Percentiles rank a stretch among this genome's conserved stretches.
These are phyloP conservation scores for Pseudogymnoascus sp. DNA, from an alignment of 2,329 filamentous ascomycete genomes.

Conservation along the genomic window DNA sequence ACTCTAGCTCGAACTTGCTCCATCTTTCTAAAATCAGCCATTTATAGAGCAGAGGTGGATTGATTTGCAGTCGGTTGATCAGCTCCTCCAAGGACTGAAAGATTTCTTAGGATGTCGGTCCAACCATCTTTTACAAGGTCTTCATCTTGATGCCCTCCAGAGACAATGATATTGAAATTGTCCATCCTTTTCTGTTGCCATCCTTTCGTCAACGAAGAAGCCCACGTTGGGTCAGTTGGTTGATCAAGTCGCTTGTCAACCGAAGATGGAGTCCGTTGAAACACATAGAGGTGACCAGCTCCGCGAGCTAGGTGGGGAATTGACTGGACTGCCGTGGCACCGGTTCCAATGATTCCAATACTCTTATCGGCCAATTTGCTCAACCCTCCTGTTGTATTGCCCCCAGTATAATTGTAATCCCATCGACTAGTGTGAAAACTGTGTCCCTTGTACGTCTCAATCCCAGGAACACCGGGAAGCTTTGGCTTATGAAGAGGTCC, in stretches of 20 bases:
- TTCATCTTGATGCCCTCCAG: not conserved
- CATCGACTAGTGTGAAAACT: slow-evolving; percentile 37
- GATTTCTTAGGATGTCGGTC: not conserved
- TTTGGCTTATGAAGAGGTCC: slow-evolving; percentile 37
- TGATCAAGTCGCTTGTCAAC: slow-evolving; percentile 33
- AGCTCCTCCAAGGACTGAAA: not conserved
- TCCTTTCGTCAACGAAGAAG: slow-evolving; percentile 27
- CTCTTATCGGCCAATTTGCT: slow-evolving; percentile 20
- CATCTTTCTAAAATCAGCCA: slow-evolving; percentile 8
- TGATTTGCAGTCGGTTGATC: not conserved
- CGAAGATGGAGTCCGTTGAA: slow-evolving; percentile 42
- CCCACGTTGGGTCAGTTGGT: slow-evolving; percentile 33
- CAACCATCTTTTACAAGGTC: slow-evolving; percentile 11
- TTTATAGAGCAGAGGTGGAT: not conserved
- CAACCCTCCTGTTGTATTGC: slow-evolving; percentile 24
- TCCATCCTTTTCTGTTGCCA: slow-evolving; percentile 41
- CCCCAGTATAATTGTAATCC: slow-evolving; percentile 35
- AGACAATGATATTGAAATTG: slow-evolving; percentile 33
- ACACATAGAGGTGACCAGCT: slow-evolving; percentile 33
- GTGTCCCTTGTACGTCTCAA: slow-evolving; percentile 32
- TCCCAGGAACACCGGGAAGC: slow-evolving; percentile 35
- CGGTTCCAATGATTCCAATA: slow-evolving; percentile 18
- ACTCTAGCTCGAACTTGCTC: slow-evolving; percentile 10
- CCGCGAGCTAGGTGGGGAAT: slow-evolving; percentile 36
- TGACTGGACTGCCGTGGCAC: slow-evolving; percentile 17